A percentile compares a stretch with the other conserved stretches of the same genome.
Conservation (phyloP, 257 asterid species). For the Ligustrum vulgare region DNA sequence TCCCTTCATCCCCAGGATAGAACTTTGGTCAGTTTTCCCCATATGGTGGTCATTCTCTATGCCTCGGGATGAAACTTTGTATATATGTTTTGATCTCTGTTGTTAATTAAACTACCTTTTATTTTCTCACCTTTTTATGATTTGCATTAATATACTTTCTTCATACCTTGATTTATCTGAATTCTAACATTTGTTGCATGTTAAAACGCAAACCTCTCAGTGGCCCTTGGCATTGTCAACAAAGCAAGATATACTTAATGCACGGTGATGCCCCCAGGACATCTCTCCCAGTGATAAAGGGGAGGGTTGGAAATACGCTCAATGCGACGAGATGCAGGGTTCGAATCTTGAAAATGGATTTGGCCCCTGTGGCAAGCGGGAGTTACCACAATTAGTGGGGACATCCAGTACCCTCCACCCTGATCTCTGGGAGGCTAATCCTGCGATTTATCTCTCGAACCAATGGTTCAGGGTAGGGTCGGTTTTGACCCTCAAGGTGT, state of each 20-base stretch:
- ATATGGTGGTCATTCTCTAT: slow-evolving; percentile 42
- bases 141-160: neutral
- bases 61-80: slow-evolving; percentile 50
- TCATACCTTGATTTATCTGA: neutral
- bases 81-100: slow-evolving; percentile 32
- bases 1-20: slow-evolving; percentile 40
- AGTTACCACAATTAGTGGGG: too few relatives aligned
- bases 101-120: neutral
- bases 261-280: too few relatives aligned
- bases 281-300: too few relatives aligned
- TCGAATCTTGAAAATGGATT: too few relatives aligned
- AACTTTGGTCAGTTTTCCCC: slow-evolving; percentile 33
- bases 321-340: too few relatives aligned
- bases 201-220: neutral
- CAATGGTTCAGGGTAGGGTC: too few relatives aligned
- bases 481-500: too few relatives aligned
- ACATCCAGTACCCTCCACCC: too few relatives aligned
- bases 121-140: neutral
- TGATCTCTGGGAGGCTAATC: too few relatives aligned
- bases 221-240: neutral
- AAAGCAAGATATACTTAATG: neutral
- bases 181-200: neutral
- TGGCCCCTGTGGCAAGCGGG: too few relatives aligned
- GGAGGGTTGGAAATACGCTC: too few relatives aligned
- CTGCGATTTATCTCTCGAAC: too few relatives aligned